These are phyloP conservation scores for Pterocarpus santalinus DNA, from an alignment of 306 rosid species.

Conservation along the genomic window DNA sequence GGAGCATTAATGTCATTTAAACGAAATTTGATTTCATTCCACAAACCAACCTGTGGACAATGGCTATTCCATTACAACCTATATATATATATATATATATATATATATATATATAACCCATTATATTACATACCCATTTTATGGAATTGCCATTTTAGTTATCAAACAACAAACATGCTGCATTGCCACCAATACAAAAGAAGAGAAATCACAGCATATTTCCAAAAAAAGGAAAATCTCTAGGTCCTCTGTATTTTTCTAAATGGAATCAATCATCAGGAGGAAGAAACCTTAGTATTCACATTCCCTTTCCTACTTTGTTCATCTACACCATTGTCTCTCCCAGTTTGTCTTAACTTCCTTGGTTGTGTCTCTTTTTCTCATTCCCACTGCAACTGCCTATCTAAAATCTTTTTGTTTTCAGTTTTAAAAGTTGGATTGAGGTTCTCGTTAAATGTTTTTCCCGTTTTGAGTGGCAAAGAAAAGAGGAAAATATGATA, in stretches of 20 bases:
- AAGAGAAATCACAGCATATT: background rate
- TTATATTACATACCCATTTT: background rate
- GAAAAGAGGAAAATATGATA: background rate
- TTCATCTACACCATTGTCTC: background rate
- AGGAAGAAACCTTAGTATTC: background rate
- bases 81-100: too few relatives aligned
- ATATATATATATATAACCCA: background rate
- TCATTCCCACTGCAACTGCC: background rate
- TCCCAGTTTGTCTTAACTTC: slow-evolving; percentile 13
- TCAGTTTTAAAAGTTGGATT: background rate
- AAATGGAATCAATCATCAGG: background rate
- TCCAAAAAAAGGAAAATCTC: background rate
- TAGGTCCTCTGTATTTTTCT: background rate
- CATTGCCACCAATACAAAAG: background rate
- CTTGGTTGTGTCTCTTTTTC: background rate
- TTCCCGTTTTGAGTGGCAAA: background rate
- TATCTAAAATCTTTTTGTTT: background rate
- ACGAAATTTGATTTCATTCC: background rate
- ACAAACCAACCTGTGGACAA: background rate
- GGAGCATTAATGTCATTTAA: background rate
- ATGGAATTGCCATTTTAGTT: background rate
- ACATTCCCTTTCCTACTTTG: slow-evolving; percentile 12
- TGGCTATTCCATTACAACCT: background rate
- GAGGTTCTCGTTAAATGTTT: background rate
- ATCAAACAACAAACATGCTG: background rate